Conservation (phyloP, 2,329 filamentous ascomycete species). For the Fusarium anguioides region DNA sequence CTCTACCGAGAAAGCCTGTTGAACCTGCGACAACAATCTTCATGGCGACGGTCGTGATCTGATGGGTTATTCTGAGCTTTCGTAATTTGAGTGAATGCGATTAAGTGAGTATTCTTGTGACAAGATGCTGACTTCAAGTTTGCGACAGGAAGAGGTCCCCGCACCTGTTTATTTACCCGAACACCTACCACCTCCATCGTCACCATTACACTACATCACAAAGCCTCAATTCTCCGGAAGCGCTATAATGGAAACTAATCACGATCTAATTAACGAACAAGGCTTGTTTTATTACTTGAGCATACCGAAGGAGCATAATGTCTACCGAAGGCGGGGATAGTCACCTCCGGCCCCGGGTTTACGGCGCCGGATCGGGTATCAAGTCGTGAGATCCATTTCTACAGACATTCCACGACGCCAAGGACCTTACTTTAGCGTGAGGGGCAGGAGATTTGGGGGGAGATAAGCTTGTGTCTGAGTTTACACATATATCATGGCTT, state of each 20-base stretch:
- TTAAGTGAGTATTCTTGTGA: not conserved
- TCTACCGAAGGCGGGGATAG: conserved; percentile 6
- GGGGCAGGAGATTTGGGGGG: not conserved
- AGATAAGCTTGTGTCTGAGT: not conserved
- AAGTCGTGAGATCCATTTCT: conserved; percentile 8
- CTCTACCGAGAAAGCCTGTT: conserved; percentile 56
- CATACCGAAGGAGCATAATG: too few relatives aligned
- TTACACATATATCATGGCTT: conserved; percentile 2
- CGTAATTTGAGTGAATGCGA: not conserved
- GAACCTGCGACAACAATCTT: conserved; percentile 58
- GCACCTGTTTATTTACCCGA: too few relatives aligned
- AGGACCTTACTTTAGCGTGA: not conserved
- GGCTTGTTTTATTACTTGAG: not conserved
- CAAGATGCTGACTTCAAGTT: not conserved
- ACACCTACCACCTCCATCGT: too few relatives aligned
- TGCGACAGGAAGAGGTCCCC: too few relatives aligned
- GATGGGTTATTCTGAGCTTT: too few relatives aligned
- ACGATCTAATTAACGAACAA: not conserved
- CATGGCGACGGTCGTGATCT: conserved; percentile 44
- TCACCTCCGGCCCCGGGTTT: not conserved
- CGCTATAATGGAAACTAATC: not conserved
- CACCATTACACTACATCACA: too few relatives aligned
- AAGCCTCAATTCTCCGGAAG: not conserved
- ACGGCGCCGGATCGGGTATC: conserved; percentile 11
- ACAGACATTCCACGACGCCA: conserved; percentile 1